Conservation (phyloP, 148 eudicot genomes). For the Dysphania ambrosioides region DNA sequence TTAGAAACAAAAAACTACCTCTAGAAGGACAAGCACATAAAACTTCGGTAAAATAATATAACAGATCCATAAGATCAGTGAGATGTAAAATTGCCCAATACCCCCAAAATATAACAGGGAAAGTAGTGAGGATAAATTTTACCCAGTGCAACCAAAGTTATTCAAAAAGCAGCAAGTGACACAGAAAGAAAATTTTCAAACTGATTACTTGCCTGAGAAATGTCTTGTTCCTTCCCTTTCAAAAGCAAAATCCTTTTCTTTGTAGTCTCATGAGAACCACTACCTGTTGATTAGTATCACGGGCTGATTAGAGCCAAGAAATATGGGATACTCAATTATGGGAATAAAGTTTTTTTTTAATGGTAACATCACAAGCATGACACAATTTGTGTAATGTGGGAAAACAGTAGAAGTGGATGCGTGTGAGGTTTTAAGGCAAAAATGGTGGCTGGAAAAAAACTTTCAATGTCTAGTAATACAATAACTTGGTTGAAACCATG, state of each 20-base stretch:
- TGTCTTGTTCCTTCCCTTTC: conserved; percentile 85
- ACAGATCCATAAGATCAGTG: neutral
- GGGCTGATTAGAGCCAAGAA: conserved; percentile 6
- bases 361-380: too few species aligned
- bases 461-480: too few species aligned
- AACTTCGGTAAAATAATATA: neutral
- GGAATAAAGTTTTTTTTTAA: too few species aligned
- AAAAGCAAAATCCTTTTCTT: conserved; percentile 84
- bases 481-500: too few species aligned
- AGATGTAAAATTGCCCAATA: neutral
- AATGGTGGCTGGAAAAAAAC: too few species aligned
- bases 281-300: conserved; percentile 33
- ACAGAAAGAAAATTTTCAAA: neutral
- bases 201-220: conserved; percentile 38
- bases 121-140: neutral
- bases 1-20: neutral
- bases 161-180: neutral
- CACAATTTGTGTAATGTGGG: too few species aligned
- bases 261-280: conserved; percentile 46
- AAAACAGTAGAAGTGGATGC: too few species aligned
- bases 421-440: too few species aligned
- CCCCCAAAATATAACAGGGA: neutral
- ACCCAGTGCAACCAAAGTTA: neutral
- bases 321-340: neutral
- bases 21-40: neutral